Percentiles rank a stretch among this genome's conserved stretches.
Conservation (phyloP, 139 green algal genomes). For the Coelastrella sp. region DNA sequence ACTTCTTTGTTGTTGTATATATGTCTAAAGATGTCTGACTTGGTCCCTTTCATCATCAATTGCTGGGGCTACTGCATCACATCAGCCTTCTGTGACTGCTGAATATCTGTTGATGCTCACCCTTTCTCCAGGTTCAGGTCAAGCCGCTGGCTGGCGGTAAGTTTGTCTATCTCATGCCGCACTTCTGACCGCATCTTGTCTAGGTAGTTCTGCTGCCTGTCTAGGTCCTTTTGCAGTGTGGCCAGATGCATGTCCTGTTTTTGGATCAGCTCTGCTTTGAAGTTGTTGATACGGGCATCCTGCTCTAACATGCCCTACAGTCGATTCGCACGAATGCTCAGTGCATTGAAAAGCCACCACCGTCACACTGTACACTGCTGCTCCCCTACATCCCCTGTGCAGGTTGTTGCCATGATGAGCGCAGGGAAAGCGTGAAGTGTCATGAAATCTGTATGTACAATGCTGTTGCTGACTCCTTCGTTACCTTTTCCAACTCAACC, state of each 20-base stretch:
- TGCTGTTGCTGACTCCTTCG: background rate
- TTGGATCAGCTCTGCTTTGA: conserved; percentile 87
- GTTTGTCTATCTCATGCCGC: conserved; percentile 95
- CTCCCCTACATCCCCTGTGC: background rate
- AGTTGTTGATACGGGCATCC: conserved; percentile 70
- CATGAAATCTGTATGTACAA: background rate
- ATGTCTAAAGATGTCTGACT: background rate
- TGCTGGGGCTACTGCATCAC: background rate
- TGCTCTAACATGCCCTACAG: conserved; percentile 78
- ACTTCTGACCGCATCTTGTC: conserved; percentile 93
- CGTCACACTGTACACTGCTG: background rate
- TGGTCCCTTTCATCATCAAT: background rate
- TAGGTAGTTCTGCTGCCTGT: conserved; percentile 87
- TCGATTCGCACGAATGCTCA: background rate
- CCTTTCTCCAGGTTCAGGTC: conserved; percentile 97
- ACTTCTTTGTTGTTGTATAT: too few relatives aligned
- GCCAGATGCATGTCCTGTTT: conserved; percentile 78
- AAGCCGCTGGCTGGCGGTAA: conserved; percentile 90
- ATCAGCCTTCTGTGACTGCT: too few relatives aligned
- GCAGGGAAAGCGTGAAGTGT: background rate
- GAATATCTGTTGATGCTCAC: conserved; percentile 51
- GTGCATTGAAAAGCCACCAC: background rate
- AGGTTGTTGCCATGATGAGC: background rate
- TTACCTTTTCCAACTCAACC: conserved; percentile 79
- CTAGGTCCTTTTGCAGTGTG: conserved; percentile 82